Base-by-base conservation (phyloP, 371 early-diverging fungal species). In the Apophysomyces trapeziformis region DNA sequence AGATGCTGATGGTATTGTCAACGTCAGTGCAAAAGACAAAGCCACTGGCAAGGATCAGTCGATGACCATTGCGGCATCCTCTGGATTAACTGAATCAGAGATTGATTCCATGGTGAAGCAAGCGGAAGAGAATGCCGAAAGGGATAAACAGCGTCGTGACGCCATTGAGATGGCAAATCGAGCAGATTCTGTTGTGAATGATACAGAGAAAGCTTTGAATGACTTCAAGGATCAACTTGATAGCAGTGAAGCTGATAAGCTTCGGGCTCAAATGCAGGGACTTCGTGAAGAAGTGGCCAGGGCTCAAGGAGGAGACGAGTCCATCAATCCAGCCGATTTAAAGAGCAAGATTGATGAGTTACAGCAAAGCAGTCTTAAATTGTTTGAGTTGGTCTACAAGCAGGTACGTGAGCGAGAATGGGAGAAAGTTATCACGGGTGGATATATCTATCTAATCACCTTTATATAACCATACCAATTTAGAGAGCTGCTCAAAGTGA, bases 1-100 rank as follows among this genome's bases (percentile, higher is more conserved):
- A 78, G 97, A 98, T 79, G 95, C 96, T 54, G 95, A 99, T 77
- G 98, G 98, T 76, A 97, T 97, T 67, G 95, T 95, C 74, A 96
- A 94, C 73, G 96, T 99, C 38, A 85, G 89, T 67, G 99, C 99
- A 70, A 92, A 92, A 83, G 98, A 99, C 85, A 88, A 91, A 80
- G 90, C 91, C 65, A 95, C 96, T 67, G 88, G 90, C 79, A 89
- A 88, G 70, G 93, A 93, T 76, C 94, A 94, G 82, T 89, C 92
- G 67, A 74, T 97, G 77, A 95, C 95, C 60, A 91, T 98, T 74
- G 90, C 93, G 39, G 96, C 96, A 26, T 93, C 94, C 35, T 92
- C 94, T 56, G 99, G 99, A 67, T 86, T 99, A 47, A 92, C 89
- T 68, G 89, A 91, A 66, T 80, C 82, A 54, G 97, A 98, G 78